Base-by-base conservation (phyloP, 202 grass and related monocot species). In the Digitaria exilis region DNA sequence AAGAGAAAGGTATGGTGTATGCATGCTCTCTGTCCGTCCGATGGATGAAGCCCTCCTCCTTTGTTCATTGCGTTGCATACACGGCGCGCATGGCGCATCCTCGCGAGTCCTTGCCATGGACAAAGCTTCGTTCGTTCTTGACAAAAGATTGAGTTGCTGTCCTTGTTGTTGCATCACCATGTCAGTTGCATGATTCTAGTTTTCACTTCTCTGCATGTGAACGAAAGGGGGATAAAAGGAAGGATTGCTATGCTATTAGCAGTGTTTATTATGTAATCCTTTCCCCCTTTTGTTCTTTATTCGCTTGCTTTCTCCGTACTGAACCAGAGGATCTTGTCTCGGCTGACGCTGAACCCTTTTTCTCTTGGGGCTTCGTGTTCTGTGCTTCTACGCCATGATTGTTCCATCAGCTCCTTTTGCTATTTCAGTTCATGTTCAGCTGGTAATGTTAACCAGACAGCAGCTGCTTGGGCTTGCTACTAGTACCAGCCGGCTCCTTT, bases 1-100 rank as follows among this genome's bases (percentile, higher is more conserved):
- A 96, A 69, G 97, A 94, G 81, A 99, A 99, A 94, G 89, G 97
- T 99, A 79, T 69, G 43, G n/a, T n/a, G n/a, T n/a, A n/a, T n/a
- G 0, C n/a, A n/a, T n/a, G 1, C 61, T 49, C 0, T 16, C n/a
- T n/a, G n/a, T n/a, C n/a, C n/a, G 37, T 39, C 37, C 51, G 44
- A 15, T 39, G 37, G 44, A 13, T 14, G 43, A 45, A 46, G 44
- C 44, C n/a, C n/a, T n/a, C n/a, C 57, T 7, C 19, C 35, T 11
- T 6, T 43, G 22, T 7, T 42, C 19, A 4, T 13, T 64, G n/a
- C n/a, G n/a, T n/a, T n/a, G 24, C 44, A 37, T 68, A 3, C n/a
- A 9, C 9, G n/a, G n/a, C n/a, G n/a, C 24, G 32, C 46, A 2
- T 34, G 7, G 15, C 14, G 15, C 42, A 14, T 1, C 14, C 17